A percentile compares a stretch with the other conserved stretches of the same genome.
Conservation (phyloP, 208 protist species). For the Leishmania mexicana region DNA sequence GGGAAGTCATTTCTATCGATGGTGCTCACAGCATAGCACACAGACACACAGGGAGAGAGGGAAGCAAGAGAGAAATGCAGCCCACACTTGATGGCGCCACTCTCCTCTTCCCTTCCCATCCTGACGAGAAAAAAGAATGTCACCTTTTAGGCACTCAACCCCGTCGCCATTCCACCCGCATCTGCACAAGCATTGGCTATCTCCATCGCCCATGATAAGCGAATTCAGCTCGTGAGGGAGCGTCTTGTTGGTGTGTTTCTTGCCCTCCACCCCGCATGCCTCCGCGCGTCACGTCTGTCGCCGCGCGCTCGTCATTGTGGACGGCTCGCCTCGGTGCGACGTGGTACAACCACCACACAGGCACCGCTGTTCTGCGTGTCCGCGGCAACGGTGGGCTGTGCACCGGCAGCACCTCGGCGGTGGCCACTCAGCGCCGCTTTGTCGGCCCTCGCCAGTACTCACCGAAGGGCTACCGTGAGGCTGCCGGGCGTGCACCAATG, state of each 20-base stretch:
- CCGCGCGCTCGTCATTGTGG: conserved; percentile 12
- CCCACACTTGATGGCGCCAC: not conserved
- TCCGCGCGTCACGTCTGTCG: not conserved
- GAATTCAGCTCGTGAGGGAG: not conserved
- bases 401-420: not conserved
- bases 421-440: conserved; percentile 40
- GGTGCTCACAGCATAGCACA: not conserved
- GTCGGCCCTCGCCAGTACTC: conserved; percentile 85
- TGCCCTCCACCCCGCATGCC: not conserved
- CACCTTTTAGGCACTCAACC: not conserved
- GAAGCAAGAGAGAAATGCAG: not conserved
- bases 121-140: not conserved
- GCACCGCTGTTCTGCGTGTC: conserved; percentile 5
- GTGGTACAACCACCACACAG: not conserved
- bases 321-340: not conserved
- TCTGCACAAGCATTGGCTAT: not conserved
- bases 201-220: not conserved
- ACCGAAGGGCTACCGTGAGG: conserved; percentile 85
- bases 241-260: not conserved
- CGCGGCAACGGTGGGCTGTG: not conserved
- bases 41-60: not conserved
- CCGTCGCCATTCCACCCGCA: not conserved
- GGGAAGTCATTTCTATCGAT: not conserved
- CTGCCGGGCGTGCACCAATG: conserved; percentile 82
- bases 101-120: not conserved